Base-by-base conservation (phyloP, 176 grass and related monocot species). In the Rhynchospora tenuis region DNA sequence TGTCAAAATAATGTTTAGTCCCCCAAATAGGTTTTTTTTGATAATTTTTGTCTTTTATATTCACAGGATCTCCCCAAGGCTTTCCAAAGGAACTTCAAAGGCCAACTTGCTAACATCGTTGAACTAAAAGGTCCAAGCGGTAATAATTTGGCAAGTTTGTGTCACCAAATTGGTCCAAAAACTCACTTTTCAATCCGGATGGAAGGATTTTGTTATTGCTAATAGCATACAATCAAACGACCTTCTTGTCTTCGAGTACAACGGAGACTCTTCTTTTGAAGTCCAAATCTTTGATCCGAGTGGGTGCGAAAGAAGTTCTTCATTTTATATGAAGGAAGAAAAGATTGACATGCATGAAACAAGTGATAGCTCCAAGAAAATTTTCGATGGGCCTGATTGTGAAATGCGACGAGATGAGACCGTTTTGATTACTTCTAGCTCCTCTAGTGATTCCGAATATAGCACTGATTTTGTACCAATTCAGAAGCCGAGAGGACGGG, bases 201-300 rank as follows among this genome's bases (percentile, higher is more conserved):
- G 92, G 89, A 68, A 61, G 31, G 82, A 91, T 80, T 91, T 94
- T 86, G 85, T 45, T 61, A 83, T 59, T 83, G 89, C 70, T 75
- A 87, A 94, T 77, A 28, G 29, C 3, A 1, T 89, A 60, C 48
- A 81, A 54, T 63, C 79, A 46, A 89, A 91, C 47, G 92, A 91
- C 55, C 23, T 87, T 31, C 59, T 93, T n/a, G 6, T 94, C 28
- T 91, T 91, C 82, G 71, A 54, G 19, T 91, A 64, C 87, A 71
- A 16, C 0, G 78, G 72, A 17, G 46, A 19, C 9, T 81, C 51
- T 29, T 85, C 50, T 33, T 91, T 91, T 86, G 27, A 89, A 24
- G 85, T 94, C 2, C 0, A 61, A 4, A 83, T 91, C 48, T 91
- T 91, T 6, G 87, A 86, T 9, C 22, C 45, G 3, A 78, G 9